Evolutionary conservation across 768 basidiomycete species (phyloP), one percentile per base, ranked within the genome.

Genomic region (Trametes punicea): DNA sequence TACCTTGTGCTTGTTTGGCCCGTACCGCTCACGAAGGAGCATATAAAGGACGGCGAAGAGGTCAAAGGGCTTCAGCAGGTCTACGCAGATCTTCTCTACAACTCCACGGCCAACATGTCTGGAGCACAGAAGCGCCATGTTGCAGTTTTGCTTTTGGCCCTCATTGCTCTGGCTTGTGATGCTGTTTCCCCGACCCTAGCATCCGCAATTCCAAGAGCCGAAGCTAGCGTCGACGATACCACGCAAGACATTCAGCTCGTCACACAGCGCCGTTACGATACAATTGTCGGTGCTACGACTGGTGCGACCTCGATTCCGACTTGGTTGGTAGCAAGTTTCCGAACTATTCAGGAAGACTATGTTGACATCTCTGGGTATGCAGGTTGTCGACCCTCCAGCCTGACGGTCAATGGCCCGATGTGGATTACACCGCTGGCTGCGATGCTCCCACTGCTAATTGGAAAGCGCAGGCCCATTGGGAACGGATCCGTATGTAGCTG

Each of bases 341-440:
- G 21, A 8, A 41, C n/a, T 0, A 5, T 6, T n/a, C 5, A 20
- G 18, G 5, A 7, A 6, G 13, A 25, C 42, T 44, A 6, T 8
- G n/a, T 10, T 41, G 8, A 33, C 18, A 51, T 26, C 18, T 13
- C n/a, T 31, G 7, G 31, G 8, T 7, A 31, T 15, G 2, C 49
- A 83, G 82, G 80, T 51, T 81, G 29, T 69, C 74, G 29, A 75
- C 77, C 36, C 75, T 82, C n/a, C 74, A 74, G 18, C 16, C 70
- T 13, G 53, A 67, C 29, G 67, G 65, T 2, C 75, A 77, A 64
- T 84, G 82, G 82, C 78, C 81, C 3, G 78, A 80, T 61, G 62
- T 88, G 18, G 77, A 87, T 63, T 86, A 87, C 63, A 76, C 81
- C 0, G 73, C 81, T 20, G 86, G 85, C 4, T 88, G 86, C 57